These are phyloP conservation scores for Saccharomycopsis selenospora DNA, from an alignment of 805 yeast species.

Conservation along the genomic window DNA sequence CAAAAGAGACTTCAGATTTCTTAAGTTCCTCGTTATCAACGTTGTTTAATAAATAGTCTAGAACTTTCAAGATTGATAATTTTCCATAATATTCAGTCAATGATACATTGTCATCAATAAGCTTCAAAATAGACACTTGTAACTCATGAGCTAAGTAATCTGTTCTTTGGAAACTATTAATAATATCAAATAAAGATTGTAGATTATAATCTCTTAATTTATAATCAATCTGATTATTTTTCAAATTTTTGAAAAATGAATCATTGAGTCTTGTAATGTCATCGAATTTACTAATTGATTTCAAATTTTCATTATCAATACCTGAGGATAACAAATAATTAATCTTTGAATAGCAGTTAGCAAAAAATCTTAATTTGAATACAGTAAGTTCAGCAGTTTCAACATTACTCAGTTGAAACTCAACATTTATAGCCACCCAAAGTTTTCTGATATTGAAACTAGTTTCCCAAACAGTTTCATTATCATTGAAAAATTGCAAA, in stretches of 20 bases:
- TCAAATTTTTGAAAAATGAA: slow-evolving; percentile 11
- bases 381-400: slow-evolving; percentile 24
- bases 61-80: slow-evolving; percentile 22
- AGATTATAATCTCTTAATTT: slow-evolving; percentile 6
- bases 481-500: slow-evolving; percentile 8
- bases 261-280: slow-evolving; percentile 5
- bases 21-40: slow-evolving; percentile 5
- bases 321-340: slow-evolving; percentile 10
- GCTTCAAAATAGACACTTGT: slow-evolving; percentile 10
- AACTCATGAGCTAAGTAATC: slow-evolving; percentile 20
- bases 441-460: slow-evolving; percentile 23
- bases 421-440: slow-evolving; percentile 20
- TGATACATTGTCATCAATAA: slow-evolving; percentile 19
- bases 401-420: slow-evolving; percentile 21
- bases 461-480: slow-evolving; percentile 21
- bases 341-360: slow-evolving; percentile 20
- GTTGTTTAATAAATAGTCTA: slow-evolving; percentile 21
- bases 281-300: background rate
- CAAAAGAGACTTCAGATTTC: slow-evolving; percentile 12
- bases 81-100: slow-evolving; percentile 25
- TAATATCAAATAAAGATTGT: slow-evolving; percentile 23
- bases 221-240: background rate
- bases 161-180: slow-evolving; percentile 22
- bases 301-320: slow-evolving; percentile 2
- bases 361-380: slow-evolving; percentile 25